Evolutionary conservation across 306 rosid species (phyloP).

Genomic region (Rosa lucieae): DNA sequence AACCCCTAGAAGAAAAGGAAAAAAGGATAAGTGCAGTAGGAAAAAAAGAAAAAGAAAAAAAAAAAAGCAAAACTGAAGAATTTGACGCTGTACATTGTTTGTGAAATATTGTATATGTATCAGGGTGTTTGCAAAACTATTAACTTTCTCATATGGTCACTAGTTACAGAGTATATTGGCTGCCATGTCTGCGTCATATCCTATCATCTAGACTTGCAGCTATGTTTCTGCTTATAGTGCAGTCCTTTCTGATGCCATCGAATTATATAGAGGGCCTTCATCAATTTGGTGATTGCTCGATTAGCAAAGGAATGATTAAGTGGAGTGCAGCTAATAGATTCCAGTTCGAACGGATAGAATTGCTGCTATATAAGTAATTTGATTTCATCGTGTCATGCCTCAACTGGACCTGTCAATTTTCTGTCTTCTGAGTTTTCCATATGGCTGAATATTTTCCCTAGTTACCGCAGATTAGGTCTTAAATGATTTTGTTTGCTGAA

Average conservation of each 20-base stretch:
- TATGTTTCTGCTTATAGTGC: not conserved
- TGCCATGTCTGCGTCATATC: not conserved
- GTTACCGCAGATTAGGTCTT: not conserved
- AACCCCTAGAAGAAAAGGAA: not conserved
- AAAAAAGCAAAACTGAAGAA: not conserved
- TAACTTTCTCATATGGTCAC: not conserved
- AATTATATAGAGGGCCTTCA: conserved; percentile 4
- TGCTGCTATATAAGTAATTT: not conserved
- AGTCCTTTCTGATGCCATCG: not conserved
- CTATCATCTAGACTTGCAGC: not conserved
- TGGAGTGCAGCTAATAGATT: not conserved
- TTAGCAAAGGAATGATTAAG: not conserved
- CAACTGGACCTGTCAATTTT: not conserved
- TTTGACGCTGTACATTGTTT: not conserved
- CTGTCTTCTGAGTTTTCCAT: not conserved
- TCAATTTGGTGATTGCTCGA: not conserved
- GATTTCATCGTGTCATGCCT: not conserved
- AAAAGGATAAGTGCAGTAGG: not conserved
- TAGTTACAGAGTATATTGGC: not conserved
- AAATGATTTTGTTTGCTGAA: not conserved
- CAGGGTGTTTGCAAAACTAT: not conserved
- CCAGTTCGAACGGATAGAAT: not conserved
- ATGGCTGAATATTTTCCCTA: conserved; percentile 6
- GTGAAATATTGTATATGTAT: not conserved
- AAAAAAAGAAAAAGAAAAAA: not conserved